Evolutionary conservation across 257 asterid species (phyloP).

Genomic region (Eustoma russellianum): DNA sequence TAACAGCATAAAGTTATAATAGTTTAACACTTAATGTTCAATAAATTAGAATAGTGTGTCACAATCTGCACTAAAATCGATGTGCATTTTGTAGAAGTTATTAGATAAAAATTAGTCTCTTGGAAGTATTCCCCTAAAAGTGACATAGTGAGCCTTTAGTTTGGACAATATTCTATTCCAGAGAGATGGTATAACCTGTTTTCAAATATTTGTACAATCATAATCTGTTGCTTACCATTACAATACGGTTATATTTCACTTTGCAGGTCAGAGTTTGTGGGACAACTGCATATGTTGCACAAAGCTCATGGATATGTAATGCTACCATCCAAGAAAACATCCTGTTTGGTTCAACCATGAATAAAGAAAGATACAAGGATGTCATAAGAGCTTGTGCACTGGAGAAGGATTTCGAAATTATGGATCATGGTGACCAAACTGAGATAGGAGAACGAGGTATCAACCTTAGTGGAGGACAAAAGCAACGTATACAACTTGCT

Average conservation of each 20-base stretch:
- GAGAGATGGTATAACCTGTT: not conserved
- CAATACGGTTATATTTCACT: not conserved
- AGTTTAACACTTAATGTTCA: no score
- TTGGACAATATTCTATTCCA: no score
- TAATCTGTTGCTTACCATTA: not conserved
- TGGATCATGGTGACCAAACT: constrained; percentile 58
- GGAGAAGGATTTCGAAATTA: constrained; percentile 58
- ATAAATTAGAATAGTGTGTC: no score
- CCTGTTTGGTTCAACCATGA: constrained; percentile 57
- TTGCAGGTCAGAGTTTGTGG: constrained; percentile 61
- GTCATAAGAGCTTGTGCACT: constrained; percentile 42
- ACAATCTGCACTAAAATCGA: no score
- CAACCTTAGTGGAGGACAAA: constrained; percentile 81
- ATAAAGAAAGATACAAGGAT: constrained; percentile 37
- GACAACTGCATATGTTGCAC: constrained; percentile 63
- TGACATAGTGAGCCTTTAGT: no score
- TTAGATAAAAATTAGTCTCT: no score
- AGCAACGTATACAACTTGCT: constrained; percentile 73
- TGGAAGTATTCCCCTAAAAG: no score
- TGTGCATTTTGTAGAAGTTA: no score
- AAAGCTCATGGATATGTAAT: constrained; percentile 68
- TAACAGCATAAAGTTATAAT: no score
- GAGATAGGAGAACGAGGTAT: constrained; percentile 80
- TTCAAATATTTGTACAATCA: not conserved
- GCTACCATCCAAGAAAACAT: constrained; percentile 65